Evolutionary conservation across 169 alveolate species (phyloP), one percentile per base, ranked within the genome.

Genomic region (Theileria parva): DNA sequence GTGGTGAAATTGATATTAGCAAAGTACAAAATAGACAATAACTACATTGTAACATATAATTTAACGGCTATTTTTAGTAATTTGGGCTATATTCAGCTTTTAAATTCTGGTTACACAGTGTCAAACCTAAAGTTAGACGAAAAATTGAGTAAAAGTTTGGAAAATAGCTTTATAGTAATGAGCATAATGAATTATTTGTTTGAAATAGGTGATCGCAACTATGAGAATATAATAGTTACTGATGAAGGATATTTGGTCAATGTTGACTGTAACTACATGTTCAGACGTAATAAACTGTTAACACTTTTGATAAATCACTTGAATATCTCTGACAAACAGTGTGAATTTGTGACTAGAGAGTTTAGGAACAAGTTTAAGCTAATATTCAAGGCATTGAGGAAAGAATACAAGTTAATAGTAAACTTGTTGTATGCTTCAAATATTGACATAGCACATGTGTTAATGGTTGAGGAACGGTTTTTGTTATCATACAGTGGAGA

Each of bases 191-290:
- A 99, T 0, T 97, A 97, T 86, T 86, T 98, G 27, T 89, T 98
- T 77, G 99, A 99, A 25, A 96, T 98, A 2, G 99, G 99, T 11
- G 99, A 98, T 88, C 90, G 99, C 25, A 99, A 98, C 91, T 87
- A 97, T 68, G 99, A 98, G 89, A 98, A 98, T 85, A 74, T 98
- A 70, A 93, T 98, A 93, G 92, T 97, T 21, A 93, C 95, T 71
- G 92, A 89, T 67, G 91, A 89, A 80, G 98, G 99, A 2, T 94
- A 95, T 51, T 89, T 98, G 85, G 95, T 97, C 83, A 99, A 98
- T 86, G 97, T 97, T n/a, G 99, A 98, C 88, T 98, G 97, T 92
- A 99, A 99, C 23, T 98, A 93, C 87, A 96, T 98, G 39, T 44
- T 44, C 17, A 44, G 17, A 44, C 53, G 53, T 44, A 44, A 44